phyloP scores from a whole-genome alignment of 805 yeast species.

The Myxozyma neotropica region DNA sequence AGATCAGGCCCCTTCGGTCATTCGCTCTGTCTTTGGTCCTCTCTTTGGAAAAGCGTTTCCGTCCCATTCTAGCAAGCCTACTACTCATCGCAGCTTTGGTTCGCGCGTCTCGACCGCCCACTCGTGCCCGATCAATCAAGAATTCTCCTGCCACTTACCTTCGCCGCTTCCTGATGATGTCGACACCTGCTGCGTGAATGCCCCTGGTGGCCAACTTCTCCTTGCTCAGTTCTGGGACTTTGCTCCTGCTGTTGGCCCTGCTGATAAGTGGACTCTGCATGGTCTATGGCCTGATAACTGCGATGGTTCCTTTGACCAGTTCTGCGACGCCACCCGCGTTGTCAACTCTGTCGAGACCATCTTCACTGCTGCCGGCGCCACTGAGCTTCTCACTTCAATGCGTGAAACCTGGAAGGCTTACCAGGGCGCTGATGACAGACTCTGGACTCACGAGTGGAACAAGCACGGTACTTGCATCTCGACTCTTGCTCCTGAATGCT shows the following conservation, averaged over 20 bases:
- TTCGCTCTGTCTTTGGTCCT: slow-evolving; percentile 8
- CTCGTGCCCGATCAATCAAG: slow-evolving; percentile 16
- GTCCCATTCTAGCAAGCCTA: neutral
- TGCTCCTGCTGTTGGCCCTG: slow-evolving; percentile 70
- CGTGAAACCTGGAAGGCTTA: slow-evolving; percentile 69
- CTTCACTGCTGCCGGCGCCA: slow-evolving; percentile 48
- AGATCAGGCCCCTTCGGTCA: neutral
- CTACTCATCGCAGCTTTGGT: neutral
- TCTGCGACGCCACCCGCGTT: slow-evolving; percentile 65
- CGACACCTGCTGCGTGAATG: slow-evolving; percentile 81
- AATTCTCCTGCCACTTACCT: slow-evolving; percentile 29
- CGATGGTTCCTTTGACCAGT: slow-evolving; percentile 77
- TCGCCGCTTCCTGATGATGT: slow-evolving; percentile 3
- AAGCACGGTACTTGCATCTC: slow-evolving; percentile 93
- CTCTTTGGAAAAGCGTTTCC: neutral
- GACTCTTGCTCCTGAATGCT: slow-evolving; percentile 75
- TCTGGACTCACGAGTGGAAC: slow-evolving; percentile 92
- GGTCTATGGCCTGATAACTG: slow-evolving; percentile 92
- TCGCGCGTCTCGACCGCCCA: slow-evolving; percentile 20
- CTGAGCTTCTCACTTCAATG: slow-evolving; percentile 61
- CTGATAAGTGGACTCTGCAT: slow-evolving; percentile 73
- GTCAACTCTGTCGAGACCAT: slow-evolving; percentile 54
- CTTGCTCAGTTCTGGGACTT: slow-evolving; percentile 95
- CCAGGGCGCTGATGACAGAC: slow-evolving; percentile 63
- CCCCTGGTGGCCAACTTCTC: slow-evolving; percentile 79